A percentile compares a stretch with the other conserved stretches of the same genome.
These are phyloP conservation scores for Geoglossum cookeanum DNA, from an alignment of 2,329 filamentous ascomycete genomes.

Conservation along the genomic window DNA sequence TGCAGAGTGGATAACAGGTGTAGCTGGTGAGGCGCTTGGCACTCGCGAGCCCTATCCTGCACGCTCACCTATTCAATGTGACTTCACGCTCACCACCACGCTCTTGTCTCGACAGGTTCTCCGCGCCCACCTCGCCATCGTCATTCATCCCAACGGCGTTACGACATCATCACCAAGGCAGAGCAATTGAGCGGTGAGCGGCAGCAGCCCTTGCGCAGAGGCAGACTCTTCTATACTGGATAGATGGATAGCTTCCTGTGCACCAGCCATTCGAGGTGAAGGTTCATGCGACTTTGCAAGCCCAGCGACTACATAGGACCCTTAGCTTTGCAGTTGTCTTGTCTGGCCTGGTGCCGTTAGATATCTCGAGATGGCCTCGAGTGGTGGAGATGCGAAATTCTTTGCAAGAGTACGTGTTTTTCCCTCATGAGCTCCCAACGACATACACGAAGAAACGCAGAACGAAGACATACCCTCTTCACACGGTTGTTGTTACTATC, in stretches of 20 bases:
- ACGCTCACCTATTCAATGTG: not conserved
- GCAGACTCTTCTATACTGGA: not conserved
- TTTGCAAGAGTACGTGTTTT: conserved; percentile 71
- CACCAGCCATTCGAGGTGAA: not conserved
- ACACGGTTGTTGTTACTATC: not conserved
- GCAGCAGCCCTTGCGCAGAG: not conserved
- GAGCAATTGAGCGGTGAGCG: not conserved
- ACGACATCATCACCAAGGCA: not conserved
- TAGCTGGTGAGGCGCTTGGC: not conserved
- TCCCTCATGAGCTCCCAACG: not conserved
- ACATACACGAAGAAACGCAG: not conserved
- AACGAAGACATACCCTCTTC: not conserved
- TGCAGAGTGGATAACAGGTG: not conserved
- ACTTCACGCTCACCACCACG: not conserved
- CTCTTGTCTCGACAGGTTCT: not conserved
- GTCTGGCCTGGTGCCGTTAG: conserved; percentile 4
- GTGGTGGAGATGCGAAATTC: conserved; percentile 94
- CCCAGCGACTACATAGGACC: not conserved
- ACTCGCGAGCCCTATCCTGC: not conserved
- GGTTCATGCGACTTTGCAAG: not conserved
- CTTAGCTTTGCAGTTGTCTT: not conserved
- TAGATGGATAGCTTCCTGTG: not conserved
- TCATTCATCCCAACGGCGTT: not conserved
- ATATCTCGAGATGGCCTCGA: conserved; percentile 34
- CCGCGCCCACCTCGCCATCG: not conserved